Evolutionary conservation across 1,139 yeast species (phyloP).

Genomic region (Geotrichum reessii): DNA sequence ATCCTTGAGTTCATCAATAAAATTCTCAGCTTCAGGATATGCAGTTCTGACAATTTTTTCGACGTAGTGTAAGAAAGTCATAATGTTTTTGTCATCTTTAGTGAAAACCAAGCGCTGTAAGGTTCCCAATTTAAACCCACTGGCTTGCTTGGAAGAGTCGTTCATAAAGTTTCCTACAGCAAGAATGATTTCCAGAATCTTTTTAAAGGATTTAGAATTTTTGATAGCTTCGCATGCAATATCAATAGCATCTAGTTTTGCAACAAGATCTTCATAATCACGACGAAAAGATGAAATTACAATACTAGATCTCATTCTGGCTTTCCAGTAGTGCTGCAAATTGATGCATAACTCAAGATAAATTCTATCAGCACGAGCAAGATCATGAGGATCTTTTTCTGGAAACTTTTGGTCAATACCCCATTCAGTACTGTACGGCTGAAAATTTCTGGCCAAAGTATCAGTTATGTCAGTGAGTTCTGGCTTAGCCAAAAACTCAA

Average conservation of each 20-base stretch:
- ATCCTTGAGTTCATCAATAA: slow-evolving; percentile 66
- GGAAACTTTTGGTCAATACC: slow-evolving; percentile 33
- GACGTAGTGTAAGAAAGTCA: slow-evolving; percentile 80
- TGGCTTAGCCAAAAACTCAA: slow-evolving; percentile 78
- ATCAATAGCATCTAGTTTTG: slow-evolving; percentile 59
- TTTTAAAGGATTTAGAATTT: slow-evolving; percentile 56
- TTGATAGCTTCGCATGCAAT: slow-evolving; percentile 58
- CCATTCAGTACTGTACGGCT: slow-evolving; percentile 64
- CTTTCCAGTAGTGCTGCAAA: slow-evolving; percentile 76
- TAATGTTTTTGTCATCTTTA: slow-evolving; percentile 73
- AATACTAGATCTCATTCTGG: slow-evolving; percentile 71
- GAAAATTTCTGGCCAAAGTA: slow-evolving; percentile 56
- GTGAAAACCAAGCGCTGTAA: slow-evolving; percentile 77
- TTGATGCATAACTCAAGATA: slow-evolving; percentile 75
- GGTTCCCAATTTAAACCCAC: slow-evolving; percentile 79
- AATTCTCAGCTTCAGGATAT: slow-evolving; percentile 71
- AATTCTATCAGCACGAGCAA: slow-evolving; percentile 77
- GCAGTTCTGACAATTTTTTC: slow-evolving; percentile 72
- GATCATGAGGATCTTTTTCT: slow-evolving; percentile 52
- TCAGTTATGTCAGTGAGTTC: slow-evolving; percentile 68
- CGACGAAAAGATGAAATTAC: slow-evolving; percentile 61
- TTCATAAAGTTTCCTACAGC: slow-evolving; percentile 94
- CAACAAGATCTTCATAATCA: slow-evolving; percentile 66
- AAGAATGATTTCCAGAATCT: slow-evolving; percentile 67
- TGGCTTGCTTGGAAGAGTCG: slow-evolving; percentile 69